Evolutionary conservation across 106 monocot genomes (phyloP), one percentile per base, ranked within the genome.

Genomic region (Ottelia alismoides): DNA sequence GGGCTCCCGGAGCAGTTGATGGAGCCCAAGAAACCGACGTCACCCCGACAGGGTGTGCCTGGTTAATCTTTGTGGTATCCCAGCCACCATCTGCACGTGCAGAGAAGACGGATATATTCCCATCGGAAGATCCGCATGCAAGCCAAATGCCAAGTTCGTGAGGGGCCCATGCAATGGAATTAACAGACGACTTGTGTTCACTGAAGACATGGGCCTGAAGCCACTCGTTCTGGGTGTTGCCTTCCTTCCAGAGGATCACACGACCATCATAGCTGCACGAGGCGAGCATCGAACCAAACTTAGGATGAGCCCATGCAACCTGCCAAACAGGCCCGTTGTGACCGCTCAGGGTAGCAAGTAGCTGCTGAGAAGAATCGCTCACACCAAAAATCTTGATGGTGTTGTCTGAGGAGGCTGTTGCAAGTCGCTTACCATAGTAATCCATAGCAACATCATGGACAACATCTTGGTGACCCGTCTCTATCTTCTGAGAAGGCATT

Each of bases 251-350:
- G n/a, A 67, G 11, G 22, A 67, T 51, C 31, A 67, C 67, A 25
- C 58, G 56, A 6, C 67, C 58, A 0, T 67, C 67, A 22, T 67
- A 67, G 22, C 67, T 28, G 57, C 67, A 67, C 17, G 67, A 67
- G 3, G 67, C 67, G 21, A 67, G 58, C 16, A 67, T 23, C 25
- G 57, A 44, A 17, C 67, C 67, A 25, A 58, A 67, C 49, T 67
- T 67, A 11, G 67, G 67, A 31, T 67, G 67, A 2, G 67, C 67
- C 67, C 67, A 67, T 18, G 67, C 31, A n/a, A 67, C 67, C 49
- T 58, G 49, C 67, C 67, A 67, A 6, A 67, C 57, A 50, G 67
- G 67, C 19, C 67, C 67, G 17, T 28, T 27, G 67, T 67, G 67
- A 11, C 67, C 67, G n/a, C 49, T 51, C 11, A 67, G 25, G 17